phyloP scores from a whole-genome alignment of 2,329 filamentous ascomycete genomes.

The Xylaria sp. region DNA sequence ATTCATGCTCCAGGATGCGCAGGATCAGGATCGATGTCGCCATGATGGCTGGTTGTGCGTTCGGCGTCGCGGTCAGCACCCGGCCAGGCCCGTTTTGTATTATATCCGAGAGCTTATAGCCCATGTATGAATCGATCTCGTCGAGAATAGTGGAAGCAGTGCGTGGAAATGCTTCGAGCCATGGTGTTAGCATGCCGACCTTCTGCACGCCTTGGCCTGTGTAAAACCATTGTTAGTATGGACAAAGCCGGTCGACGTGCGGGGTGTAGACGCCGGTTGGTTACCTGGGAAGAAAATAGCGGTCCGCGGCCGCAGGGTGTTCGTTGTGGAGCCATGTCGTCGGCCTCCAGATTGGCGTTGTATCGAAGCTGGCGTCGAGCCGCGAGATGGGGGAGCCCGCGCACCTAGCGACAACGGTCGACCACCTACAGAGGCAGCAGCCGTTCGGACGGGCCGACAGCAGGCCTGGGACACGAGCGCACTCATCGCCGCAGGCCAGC shows the following conservation, averaged over 20 bases:
- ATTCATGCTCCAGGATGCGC: conserved; percentile 83
- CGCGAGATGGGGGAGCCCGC: not conserved
- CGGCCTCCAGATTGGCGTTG: conserved; percentile 18
- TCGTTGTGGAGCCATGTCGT: conserved; percentile 42
- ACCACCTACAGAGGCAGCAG: conserved; percentile 19
- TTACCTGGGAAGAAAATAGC: conserved; percentile 66
- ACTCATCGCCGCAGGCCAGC: conserved; percentile 41
- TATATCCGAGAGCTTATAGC: conserved; percentile 74
- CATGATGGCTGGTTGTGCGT: conserved; percentile 96
- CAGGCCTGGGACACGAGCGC: conserved; percentile 34
- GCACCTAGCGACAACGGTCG: conserved; percentile 19
- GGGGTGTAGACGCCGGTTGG: conserved; percentile 7
- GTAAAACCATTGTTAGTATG: conserved; percentile 12
- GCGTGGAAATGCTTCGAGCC: conserved; percentile 83
- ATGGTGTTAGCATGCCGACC: conserved; percentile 84
- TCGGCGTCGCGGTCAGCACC: conserved; percentile 78
- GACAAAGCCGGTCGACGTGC: not conserved
- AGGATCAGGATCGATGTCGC: conserved; percentile 90
- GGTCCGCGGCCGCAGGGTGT: conserved; percentile 51
- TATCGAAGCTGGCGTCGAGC: conserved; percentile 30
- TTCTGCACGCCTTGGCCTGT: conserved; percentile 87
- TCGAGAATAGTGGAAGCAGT: conserved; percentile 79
- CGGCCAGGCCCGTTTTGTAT: conserved; percentile 82
- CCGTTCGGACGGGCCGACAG: conserved; percentile 30
- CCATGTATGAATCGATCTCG: conserved; percentile 80